Evolutionary conservation across 2,329 filamentous ascomycete genomes (phyloP), one percentile per base, ranked within the genome.

Genomic region (Pyrenophora teres): DNA sequence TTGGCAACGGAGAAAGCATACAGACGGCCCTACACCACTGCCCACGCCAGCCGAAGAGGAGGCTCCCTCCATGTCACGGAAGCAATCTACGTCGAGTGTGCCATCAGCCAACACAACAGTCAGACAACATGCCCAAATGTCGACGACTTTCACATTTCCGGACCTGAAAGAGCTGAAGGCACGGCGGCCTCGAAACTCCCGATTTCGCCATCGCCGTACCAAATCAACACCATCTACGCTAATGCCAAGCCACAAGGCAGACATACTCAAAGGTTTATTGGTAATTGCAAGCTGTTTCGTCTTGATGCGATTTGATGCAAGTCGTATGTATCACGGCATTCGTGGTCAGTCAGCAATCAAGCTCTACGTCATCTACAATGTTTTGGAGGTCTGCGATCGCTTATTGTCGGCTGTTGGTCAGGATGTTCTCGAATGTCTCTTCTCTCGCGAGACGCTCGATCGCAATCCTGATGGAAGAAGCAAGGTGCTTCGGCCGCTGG

Each of bases 301-400:
- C 12, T 79, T 99, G 43, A 93, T 96, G 86, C 87, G 85, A 19
- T 87, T 99, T 39, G 95, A 99, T 71, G 94, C 94, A 5, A 97
- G 92, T 69, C 86, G 92, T 44, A 97, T 97, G 90, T 99, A 99
- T 69, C 94, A 99, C 73, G 92, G 92, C 65, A 96, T 99, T 64
- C 88, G 93, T 40, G 94, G 92, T 0, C 94, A 99, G 73, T 93
- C 92, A 1, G 92, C 93, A 6, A 97, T 99, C 77, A 99, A 99
- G 71, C 83, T 99, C 9, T 99, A 99, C 72, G 94, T 99, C 52
- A 97, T 99, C 48, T 99, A 96, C 80, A 99, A 99, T 68, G 90
- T 97, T 30, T 84, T 99, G 4, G 94, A 99, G 75, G 89, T 95
- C 2, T 89, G 89, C 46, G 94, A 99, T 73, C 88, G 92, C 6